Conservation (phyloP, 352 stramenopile genomes). For the Saprolegnia parasitica region DNA sequence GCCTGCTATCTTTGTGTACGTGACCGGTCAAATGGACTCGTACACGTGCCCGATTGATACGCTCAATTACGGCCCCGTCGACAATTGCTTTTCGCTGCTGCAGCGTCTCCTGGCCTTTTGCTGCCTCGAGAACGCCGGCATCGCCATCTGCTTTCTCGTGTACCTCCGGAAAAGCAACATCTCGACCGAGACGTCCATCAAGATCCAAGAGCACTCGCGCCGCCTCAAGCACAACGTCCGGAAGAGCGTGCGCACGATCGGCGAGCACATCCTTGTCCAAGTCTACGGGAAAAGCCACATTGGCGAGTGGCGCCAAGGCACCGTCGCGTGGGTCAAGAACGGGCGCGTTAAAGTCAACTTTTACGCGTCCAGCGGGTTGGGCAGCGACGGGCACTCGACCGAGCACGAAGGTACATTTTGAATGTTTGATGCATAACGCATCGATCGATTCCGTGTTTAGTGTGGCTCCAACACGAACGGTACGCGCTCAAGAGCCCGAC, state of each 20-base stretch:
- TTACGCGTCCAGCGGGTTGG: slow-evolving; percentile 16
- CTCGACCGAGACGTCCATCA: slow-evolving; percentile 47
- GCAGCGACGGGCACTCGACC: slow-evolving; percentile 17
- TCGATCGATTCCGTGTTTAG: slow-evolving; percentile 14
- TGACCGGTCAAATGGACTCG: slow-evolving; percentile 55
- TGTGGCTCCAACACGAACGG: slow-evolving; percentile 46
- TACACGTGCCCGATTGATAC: slow-evolving; percentile 42
- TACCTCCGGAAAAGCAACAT: slow-evolving; percentile 54
- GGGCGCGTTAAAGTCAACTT: slow-evolving; percentile 59
- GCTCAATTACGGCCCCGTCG: slow-evolving; percentile 40
- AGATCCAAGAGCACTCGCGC: slow-evolving; percentile 50
- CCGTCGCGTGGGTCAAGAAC: slow-evolving; percentile 53
- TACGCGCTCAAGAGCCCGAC: slow-evolving; percentile 46
- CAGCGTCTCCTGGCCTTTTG: slow-evolving; percentile 40
- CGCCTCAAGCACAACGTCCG: slow-evolving; percentile 49
- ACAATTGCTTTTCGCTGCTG: slow-evolving; percentile 31
- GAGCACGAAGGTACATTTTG: slow-evolving; percentile 30
- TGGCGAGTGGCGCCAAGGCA: slow-evolving; percentile 55
- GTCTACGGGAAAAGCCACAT: background rate
- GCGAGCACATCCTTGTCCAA: slow-evolving; percentile 45
- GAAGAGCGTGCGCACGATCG: slow-evolving; percentile 55
- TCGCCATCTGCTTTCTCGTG: slow-evolving; percentile 45
- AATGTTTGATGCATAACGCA: too few species aligned
- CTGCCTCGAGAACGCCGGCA: slow-evolving; percentile 49
- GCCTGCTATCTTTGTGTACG: slow-evolving; percentile 54